Base-by-base conservation (phyloP, 73 alveolate genomes). In the Paramecium pentaurelia region DNA sequence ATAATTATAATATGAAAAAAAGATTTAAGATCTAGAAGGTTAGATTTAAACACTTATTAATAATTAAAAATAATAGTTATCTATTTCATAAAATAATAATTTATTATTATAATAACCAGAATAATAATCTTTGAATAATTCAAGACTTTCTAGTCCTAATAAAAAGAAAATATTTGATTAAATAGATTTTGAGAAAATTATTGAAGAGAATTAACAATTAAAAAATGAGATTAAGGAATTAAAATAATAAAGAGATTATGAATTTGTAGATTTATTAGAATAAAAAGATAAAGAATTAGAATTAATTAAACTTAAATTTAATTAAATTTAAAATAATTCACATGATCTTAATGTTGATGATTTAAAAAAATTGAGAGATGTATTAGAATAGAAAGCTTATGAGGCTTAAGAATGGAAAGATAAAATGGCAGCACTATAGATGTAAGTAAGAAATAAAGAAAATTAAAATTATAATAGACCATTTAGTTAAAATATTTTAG, bases 371-470 rank as follows among this genome's bases (percentile, higher is more conserved):
- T 20, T 45, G 71, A 40, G 91, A 9, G 91, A 80, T 18, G 77
- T 80, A 38, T 80, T 80, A 16, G 91, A 80, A 80, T 47, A 80
- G 30, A 80, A 80, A 27, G 49, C 71, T 6, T 80, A 80, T 80
- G 91, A 80, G 27, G 91, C 91, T 18, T 47, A 80, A 47, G 91
- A 80, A 25, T 80, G 91, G 91, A 80, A 80, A 12, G 91, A 80
- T 47, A 80, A 80, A 36, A 32, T 44, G 47, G 34, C 47, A 10
- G 14, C 49, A 49, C 10, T 80, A 0, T 18, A 80, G 18, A 80
- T 80, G 91, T 25, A 80, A 80, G 18, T 27, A 25, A 80, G 91
- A 80, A 80, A 42, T 44, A 80, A 47, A 49, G 91, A 80, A 80
- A 80, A 80, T 44, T 27, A 20, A 42, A 27, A 25, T 80, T 80